Evolutionary conservation across 495 filamentous ascomycete genomes (phyloP), one percentile per base, ranked within the genome.

Genomic region (Aspergillus funiculosus): DNA sequence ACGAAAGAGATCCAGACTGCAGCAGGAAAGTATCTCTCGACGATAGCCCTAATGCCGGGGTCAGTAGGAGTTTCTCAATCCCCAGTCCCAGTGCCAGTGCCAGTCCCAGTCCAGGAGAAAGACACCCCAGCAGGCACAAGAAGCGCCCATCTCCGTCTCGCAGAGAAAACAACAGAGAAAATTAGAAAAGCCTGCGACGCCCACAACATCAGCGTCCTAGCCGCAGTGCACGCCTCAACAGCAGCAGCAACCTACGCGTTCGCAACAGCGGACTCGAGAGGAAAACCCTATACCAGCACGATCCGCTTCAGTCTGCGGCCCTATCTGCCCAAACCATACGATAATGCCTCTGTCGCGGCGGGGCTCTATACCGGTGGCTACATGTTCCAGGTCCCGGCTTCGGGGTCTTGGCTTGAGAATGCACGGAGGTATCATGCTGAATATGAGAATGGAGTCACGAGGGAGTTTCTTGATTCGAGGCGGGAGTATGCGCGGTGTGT

Each of bases 251-350:
- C 57, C 45, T 58, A 57, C 38, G 31, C 37, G 38, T 29, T 37
- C 14, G 61, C 58, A 14, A 37, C 42, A 15, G 19, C 43, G 10
- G 56, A 53, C 40, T 31, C 50, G 21, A 30, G 43, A 31, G 35
- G 31, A 18, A 53, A 42, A 13, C 58, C 59, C 44, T 63, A 66
- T 39, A 63, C 62, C 15, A 66, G 60, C 48, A 63, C 60, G n/a
- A 58, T 63, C 47, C 53, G 52, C 25, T 50, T 54, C 20, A 54
- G 48, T 30, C 52, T 66, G 29, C 50, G 60, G 4, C 58, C 56
- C 3, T 57, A 54, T 42, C 43, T 66, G 20, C 52, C 47, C 22
- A 35, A 53, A 39, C 62, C 60, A 27, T 62, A 57, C 43, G 43
- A 46, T 41, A 50, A 46, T 4, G 48, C 49, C 10, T 42, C 43